Conservation (phyloP, 208 protist genomes). For the Trypanosomatidae sp. region DNA sequence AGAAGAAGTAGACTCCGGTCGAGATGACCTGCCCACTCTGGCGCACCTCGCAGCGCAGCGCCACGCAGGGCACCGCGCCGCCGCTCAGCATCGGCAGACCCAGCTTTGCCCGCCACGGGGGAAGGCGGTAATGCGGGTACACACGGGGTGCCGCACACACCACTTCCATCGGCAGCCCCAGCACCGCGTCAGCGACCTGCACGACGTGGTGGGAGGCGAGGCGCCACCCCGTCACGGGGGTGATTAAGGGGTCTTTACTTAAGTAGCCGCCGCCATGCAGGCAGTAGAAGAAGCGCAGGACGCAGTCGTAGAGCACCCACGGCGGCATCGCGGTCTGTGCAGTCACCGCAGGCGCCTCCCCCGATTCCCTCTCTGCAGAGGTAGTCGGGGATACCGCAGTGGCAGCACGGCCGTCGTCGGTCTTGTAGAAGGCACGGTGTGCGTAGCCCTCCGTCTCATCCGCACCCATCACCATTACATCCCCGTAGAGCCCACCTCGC, state of each 20-base stretch:
- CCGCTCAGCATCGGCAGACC: conserved; percentile 39
- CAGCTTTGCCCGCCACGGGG: conserved; percentile 69
- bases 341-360: too few relatives aligned
- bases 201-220: conserved; percentile 58
- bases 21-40: conserved; percentile 45
- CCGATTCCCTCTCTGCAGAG: too few relatives aligned
- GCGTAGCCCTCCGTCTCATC: conserved; percentile 25
- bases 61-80: conserved; percentile 37
- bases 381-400: neutral
- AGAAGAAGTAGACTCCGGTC: conserved; percentile 60
- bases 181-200: conserved; percentile 43
- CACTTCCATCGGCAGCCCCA: conserved; percentile 48
- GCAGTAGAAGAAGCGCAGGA: conserved; percentile 42
- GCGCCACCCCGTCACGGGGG: conserved; percentile 21
- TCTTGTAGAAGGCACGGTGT: conserved; percentile 37
- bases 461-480: conserved; percentile 20
- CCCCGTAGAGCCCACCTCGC: conserved; percentile 46
- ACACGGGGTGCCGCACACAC: conserved; percentile 57
- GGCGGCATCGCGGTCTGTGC: conserved; percentile 57
- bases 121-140: conserved; percentile 51
- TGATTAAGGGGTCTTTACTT: neutral
- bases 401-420: neutral
- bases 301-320: conserved; percentile 51
- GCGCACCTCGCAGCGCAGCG: conserved; percentile 66
- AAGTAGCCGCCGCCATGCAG: conserved; percentile 24